Evolutionary conservation across 2,329 filamentous ascomycete genomes (phyloP).

Genomic region (Neophaeococcomyces aloes): DNA sequence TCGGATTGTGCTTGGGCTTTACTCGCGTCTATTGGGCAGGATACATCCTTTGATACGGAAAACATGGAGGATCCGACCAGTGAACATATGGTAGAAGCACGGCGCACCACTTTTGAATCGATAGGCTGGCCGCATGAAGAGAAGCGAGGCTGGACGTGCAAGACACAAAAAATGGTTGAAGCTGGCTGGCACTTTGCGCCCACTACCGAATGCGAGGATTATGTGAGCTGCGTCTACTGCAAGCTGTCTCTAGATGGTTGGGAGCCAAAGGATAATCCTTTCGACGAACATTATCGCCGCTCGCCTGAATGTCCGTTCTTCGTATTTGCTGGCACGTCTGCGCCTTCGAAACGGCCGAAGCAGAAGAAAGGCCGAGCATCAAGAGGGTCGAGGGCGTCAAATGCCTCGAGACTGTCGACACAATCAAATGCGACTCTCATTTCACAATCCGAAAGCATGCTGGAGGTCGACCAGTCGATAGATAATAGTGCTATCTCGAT

Average conservation of each 20-base stretch:
- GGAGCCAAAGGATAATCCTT: slow-evolving; percentile 84
- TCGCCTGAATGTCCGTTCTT: slow-evolving; percentile 78
- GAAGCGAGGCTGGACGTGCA: slow-evolving; percentile 82
- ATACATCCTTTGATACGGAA: slow-evolving; percentile 50
- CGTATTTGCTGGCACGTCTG: slow-evolving; percentile 48
- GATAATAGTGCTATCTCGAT: slow-evolving; percentile 24
- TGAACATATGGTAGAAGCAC: slow-evolving; percentile 60
- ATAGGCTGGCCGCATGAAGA: slow-evolving; percentile 78
- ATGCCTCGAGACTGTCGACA: slow-evolving; percentile 54
- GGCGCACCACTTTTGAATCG: slow-evolving; percentile 69
- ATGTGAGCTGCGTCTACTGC: slow-evolving; percentile 86
- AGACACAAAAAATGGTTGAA: slow-evolving; percentile 80
- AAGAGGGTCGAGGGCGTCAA: slow-evolving; percentile 41
- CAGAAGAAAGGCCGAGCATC: slow-evolving; percentile 43
- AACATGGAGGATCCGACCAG: slow-evolving; percentile 62
- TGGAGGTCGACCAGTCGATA: slow-evolving; percentile 1
- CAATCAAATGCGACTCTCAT: slow-evolving; percentile 37
- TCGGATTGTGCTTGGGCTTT: slow-evolving; percentile 80
- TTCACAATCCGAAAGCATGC: slow-evolving; percentile 36
- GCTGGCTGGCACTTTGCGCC: slow-evolving; percentile 94
- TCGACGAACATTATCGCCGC: slow-evolving; percentile 74
- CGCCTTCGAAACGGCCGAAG: slow-evolving; percentile 44
- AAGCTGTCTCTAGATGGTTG: slow-evolving; percentile 82
- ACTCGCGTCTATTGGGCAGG: slow-evolving; percentile 50
- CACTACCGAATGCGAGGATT: slow-evolving; percentile 70